Base-by-base conservation (phyloP, 305 asterid species). In the Rubia balearica region DNA sequence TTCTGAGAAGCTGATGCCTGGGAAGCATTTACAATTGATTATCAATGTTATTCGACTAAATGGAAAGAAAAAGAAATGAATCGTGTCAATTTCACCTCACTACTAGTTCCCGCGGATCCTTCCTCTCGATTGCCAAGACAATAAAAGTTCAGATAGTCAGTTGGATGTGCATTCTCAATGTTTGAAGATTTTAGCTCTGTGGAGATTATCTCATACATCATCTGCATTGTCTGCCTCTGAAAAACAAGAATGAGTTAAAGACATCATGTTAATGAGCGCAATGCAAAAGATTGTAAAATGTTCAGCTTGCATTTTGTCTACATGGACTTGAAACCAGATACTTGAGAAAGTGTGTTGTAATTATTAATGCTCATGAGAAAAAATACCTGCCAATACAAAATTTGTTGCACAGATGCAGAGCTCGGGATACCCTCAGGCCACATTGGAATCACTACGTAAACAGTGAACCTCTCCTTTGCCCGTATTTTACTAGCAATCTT, bases 401-500 rank as follows among this genome's bases (percentile, higher is more conserved):
- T 91, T 84, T 94, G 97, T 78, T 94, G 97, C 67, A 94, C 98
- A 22, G 96, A 72, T 21, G 95, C 88, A 74, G 96, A 88, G 69
- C 69, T 78, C 30, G 97, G 98, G 75, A 77, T 91, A 76, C 97
- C 98, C 77, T 94, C 98, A 0, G 98, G 98, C 97, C 97, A 94
- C 98, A 94, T 89, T 61, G 97, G 98, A 75, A 94, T 81, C 43
- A 94, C 91, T 67, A 94, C 73, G 33, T 94, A 94, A 75, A 91
- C 96, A 4, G 88, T 61, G 76, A 94, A 94, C 71, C 91, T 85
- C 87, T 94, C 91, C 21, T 83, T 84, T 21, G 92, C 89, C 80
- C 85, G 81, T 72, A 94, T 91, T 79, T 94, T 94, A 72, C 93
- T 88, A 21, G 81, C 88, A 41, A 94, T 87, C 78, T 94, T 94